Percentiles rank a stretch among this genome's conserved stretches.
These are phyloP conservation scores for Aureobasidium uvarum DNA, from an alignment of 2,329 filamentous ascomycete species.

Conservation along the genomic window DNA sequence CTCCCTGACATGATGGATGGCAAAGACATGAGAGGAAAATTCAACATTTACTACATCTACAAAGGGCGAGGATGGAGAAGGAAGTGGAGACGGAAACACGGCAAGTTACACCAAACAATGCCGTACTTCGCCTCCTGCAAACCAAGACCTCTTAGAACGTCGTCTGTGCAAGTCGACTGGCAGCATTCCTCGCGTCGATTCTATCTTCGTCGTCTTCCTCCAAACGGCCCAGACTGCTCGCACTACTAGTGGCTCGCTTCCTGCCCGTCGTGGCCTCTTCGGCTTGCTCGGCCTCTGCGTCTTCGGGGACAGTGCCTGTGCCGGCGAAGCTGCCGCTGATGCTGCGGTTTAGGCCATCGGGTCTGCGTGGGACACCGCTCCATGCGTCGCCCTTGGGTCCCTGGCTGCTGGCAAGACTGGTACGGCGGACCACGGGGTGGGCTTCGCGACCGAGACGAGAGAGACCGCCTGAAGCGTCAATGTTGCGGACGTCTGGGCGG, in stretches of 20 bases:
- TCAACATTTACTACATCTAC: constrained; percentile 11
- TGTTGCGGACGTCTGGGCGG: constrained; percentile 85
- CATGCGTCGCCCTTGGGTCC: constrained; percentile 97
- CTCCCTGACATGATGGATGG: background rate
- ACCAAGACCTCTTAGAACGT: constrained; percentile 63
- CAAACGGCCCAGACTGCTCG: constrained; percentile 58
- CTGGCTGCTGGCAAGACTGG: constrained; percentile 80
- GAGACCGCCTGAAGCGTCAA: constrained; percentile 86
- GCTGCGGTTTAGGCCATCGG: constrained; percentile 74
- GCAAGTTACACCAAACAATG: background rate
- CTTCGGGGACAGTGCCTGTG: constrained; percentile 55
- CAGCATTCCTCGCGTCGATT: constrained; percentile 92
- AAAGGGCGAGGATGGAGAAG: background rate
- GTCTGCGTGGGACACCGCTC: constrained; percentile 85
- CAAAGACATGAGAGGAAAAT: background rate
- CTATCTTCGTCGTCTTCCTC: constrained; percentile 87
- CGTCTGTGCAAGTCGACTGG: constrained; percentile 87
- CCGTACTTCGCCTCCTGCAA: background rate
- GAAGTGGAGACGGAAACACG: background rate
- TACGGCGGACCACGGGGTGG: constrained; percentile 70
- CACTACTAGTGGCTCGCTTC: constrained; percentile 50
- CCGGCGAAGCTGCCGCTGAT: constrained; percentile 68
- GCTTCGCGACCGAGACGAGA: constrained; percentile 85
- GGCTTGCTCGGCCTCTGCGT: constrained; percentile 46
- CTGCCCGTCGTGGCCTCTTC: constrained; percentile 45